These are phyloP conservation scores for Kwoniella sp. DNA, from an alignment of 768 basidiomycete genomes.

Conservation along the genomic window DNA sequence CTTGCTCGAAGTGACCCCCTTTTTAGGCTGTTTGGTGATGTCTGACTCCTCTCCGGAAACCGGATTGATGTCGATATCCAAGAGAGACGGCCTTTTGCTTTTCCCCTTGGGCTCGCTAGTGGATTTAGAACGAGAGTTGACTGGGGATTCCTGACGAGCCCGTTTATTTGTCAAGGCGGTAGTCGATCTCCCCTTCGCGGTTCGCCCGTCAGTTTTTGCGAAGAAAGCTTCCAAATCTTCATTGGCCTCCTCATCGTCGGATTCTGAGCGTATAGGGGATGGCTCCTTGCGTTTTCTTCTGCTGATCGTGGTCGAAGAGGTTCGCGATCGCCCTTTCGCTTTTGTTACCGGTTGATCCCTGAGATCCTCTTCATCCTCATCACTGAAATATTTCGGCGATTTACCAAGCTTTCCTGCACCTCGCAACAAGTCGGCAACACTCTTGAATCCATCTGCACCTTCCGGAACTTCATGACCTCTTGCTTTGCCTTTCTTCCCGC, in stretches of 20 bases:
- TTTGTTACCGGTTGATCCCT: conserved; percentile 10
- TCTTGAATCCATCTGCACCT: conserved; percentile 51
- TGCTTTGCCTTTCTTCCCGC: conserved; percentile 3
- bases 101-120: background rate
- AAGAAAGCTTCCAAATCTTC: conserved; percentile 40
- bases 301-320: conserved; percentile 1
- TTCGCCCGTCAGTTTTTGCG: conserved; percentile 10
- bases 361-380: conserved; percentile 15
- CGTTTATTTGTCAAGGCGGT: conserved; percentile 5
- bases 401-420: conserved; percentile 23
- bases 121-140: background rate
- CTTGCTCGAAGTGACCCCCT: background rate
- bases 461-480: conserved; percentile 54
- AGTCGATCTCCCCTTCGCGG: background rate
- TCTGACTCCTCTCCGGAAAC: background rate
- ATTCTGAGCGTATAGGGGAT: conserved; percentile 14
- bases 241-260: conserved; percentile 56
- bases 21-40: background rate
- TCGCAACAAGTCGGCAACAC: conserved; percentile 40
- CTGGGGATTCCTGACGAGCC: conserved; percentile 3
- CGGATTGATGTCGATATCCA: conserved; percentile 11
- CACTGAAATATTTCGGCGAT: conserved; percentile 2
- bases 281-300: conserved; percentile 13
- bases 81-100: background rate
- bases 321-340: conserved; percentile 1